Percentiles rank a stretch among this genome's conserved stretches.
phyloP scores from a whole-genome alignment of 148 eudicot species.

The Camellia sinensis region DNA sequence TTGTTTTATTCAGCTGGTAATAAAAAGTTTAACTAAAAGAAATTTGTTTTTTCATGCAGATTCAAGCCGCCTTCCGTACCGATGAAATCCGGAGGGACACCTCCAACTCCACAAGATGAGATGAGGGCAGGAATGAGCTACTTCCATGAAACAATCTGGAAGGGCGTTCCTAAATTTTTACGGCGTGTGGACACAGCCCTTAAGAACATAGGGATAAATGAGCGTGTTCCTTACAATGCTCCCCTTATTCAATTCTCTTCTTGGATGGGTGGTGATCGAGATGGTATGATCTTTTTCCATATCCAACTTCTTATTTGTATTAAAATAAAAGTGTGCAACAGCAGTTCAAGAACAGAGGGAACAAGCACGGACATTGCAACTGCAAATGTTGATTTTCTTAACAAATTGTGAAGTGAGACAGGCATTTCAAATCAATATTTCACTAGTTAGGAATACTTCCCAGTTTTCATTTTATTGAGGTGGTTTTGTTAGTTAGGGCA shows the following conservation, averaged over 20 bases:
- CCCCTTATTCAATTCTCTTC: constrained; percentile 98
- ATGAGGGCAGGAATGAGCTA: constrained; percentile 99
- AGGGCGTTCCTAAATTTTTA: constrained; percentile 94
- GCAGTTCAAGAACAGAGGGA: neutral
- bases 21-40: neutral
- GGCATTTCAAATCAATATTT: neutral
- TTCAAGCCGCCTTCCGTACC: constrained; percentile 97
- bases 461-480: neutral
- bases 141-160: constrained; percentile 96
- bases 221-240: constrained; percentile 94
- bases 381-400: neutral
- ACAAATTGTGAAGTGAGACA: neutral
- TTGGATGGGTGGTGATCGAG: constrained; percentile 99
- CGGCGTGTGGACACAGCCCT: constrained; percentile 96
- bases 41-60: constrained; percentile 37
- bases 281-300: constrained; percentile 52
- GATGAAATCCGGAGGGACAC: constrained; percentile 94
- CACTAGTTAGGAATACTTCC: neutral
- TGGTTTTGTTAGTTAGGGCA: neutral
- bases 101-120: constrained; percentile 96
- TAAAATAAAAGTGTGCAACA: neutral
- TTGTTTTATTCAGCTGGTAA: neutral
- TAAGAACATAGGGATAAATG: constrained; percentile 92
- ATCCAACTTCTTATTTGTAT: neutral
- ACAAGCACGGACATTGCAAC: neutral